Conservation (phyloP, 805 yeast genomes). For the Candida endomychidarum region DNA sequence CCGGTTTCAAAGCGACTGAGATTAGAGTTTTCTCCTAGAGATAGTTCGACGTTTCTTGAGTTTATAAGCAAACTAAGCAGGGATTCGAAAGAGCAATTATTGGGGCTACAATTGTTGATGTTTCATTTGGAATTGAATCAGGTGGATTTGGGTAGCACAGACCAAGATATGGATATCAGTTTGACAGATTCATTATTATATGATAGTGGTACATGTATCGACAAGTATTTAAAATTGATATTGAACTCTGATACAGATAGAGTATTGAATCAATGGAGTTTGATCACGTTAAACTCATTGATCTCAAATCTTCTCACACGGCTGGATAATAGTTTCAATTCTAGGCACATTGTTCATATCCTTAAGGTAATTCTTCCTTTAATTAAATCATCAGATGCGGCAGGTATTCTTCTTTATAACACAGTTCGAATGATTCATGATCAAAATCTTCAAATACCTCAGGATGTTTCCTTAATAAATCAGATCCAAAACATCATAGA, state of each 20-base stretch:
- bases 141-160: background rate
- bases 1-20: slow-evolving; percentile 5
- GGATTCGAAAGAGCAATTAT: background rate
- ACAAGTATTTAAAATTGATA: background rate
- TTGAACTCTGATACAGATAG: background rate
- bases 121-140: slow-evolving; percentile 7
- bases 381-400: slow-evolving; percentile 5
- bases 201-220: background rate
- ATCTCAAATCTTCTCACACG: slow-evolving; percentile 1
- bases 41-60: background rate
- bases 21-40: background rate
- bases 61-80: background rate
- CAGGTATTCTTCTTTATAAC: background rate
- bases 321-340: background rate
- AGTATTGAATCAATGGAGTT: slow-evolving; percentile 6
- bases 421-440: background rate
- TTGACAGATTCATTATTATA: background rate
- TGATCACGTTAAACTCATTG: slow-evolving; percentile 12
- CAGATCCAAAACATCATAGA: slow-evolving; percentile 53
- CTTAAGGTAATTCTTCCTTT: slow-evolving; percentile 10
- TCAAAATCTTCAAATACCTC: background rate
- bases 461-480: slow-evolving; percentile 43
- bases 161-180: background rate
- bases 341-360: background rate
- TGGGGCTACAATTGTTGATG: slow-evolving; percentile 4